These are phyloP conservation scores for Penicillium hordei DNA, from an alignment of 2,329 filamentous ascomycete species.

Conservation along the genomic window DNA sequence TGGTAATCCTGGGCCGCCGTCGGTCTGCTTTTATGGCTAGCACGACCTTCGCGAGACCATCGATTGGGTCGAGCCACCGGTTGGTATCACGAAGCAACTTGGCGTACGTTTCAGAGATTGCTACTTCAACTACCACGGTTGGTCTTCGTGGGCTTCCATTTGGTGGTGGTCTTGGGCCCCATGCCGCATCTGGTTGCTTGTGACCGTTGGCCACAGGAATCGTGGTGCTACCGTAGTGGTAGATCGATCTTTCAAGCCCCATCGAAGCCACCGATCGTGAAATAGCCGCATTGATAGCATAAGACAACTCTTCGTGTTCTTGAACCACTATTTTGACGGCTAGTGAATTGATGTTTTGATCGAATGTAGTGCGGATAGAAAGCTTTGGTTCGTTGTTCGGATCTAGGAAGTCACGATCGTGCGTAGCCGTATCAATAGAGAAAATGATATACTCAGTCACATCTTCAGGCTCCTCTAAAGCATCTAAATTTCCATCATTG, in stretches of 20 bases:
- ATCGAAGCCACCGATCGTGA: background rate
- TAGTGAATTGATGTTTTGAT: slow-evolving; percentile 1
- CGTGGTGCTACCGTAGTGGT: background rate
- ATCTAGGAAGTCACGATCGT: slow-evolving; percentile 9
- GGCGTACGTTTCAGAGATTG: background rate
- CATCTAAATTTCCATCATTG: too few species aligned
- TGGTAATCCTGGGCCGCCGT: background rate
- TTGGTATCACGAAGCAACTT: background rate
- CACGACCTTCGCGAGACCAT: background rate
- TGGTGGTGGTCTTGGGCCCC: background rate
- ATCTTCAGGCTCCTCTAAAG: too few species aligned
- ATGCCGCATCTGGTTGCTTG: background rate
- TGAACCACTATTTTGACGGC: slow-evolving; percentile 3
- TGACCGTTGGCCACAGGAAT: background rate
- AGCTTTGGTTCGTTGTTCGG: slow-evolving; percentile 1
- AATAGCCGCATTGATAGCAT: background rate
- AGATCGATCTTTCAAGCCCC: background rate
- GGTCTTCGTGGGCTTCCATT: slow-evolving; percentile 2
- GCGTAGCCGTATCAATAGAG: too few species aligned
- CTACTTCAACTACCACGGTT: slow-evolving; percentile 2
- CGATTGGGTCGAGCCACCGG: slow-evolving; percentile 1
- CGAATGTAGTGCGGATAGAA: slow-evolving; percentile 4
- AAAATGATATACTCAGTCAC: too few species aligned
- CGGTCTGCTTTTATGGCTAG: slow-evolving; percentile 1
- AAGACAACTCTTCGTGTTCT: slow-evolving; percentile 1